Percentiles rank a stretch among this genome's conserved stretches.
These are phyloP conservation scores for Limonium bicolor DNA, from an alignment of 148 eudicot species.

Conservation along the genomic window DNA sequence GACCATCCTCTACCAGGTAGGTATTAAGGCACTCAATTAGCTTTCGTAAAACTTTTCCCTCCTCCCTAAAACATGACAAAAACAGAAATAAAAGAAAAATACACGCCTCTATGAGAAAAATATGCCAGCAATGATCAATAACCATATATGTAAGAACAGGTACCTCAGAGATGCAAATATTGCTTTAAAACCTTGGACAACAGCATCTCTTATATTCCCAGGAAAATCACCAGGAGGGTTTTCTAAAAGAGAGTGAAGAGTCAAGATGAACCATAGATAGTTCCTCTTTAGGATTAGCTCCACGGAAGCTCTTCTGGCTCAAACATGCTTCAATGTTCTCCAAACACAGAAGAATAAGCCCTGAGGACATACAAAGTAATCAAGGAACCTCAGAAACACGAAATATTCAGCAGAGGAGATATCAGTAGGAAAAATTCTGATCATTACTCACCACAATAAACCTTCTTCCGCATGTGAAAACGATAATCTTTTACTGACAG, in stretches of 20 bases:
- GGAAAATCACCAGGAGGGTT: constrained; percentile 97
- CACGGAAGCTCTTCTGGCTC: constrained; percentile 21
- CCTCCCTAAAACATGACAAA: constrained; percentile 40
- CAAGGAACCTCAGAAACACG: neutral
- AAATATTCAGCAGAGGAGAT: neutral
- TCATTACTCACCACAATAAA: constrained; percentile 58
- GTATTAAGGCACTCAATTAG: constrained; percentile 72
- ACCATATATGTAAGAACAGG: constrained; percentile 1
- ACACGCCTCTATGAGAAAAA: neutral
- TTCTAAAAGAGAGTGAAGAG: constrained; percentile 75
- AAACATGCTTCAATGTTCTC: constrained; percentile 61
- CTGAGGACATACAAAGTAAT: constrained; percentile 20
- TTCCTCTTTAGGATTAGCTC: constrained; percentile 53
- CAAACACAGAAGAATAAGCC: constrained; percentile 53
- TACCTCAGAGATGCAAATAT: constrained; percentile 60
- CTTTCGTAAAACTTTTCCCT: constrained; percentile 67
- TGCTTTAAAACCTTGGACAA: constrained; percentile 42
- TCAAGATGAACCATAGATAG: constrained; percentile 48
- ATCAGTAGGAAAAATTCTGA: neutral
- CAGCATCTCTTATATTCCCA: constrained; percentile 45
- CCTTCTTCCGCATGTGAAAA: constrained; percentile 65
- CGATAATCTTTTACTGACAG: constrained; percentile 47
- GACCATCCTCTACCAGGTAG: constrained; percentile 78
- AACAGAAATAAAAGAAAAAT: neutral
- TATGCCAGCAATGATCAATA: neutral